phyloP scores from a whole-genome alignment of 1,284 basidiomycete species.

The Takashimella tepidaria region DNA sequence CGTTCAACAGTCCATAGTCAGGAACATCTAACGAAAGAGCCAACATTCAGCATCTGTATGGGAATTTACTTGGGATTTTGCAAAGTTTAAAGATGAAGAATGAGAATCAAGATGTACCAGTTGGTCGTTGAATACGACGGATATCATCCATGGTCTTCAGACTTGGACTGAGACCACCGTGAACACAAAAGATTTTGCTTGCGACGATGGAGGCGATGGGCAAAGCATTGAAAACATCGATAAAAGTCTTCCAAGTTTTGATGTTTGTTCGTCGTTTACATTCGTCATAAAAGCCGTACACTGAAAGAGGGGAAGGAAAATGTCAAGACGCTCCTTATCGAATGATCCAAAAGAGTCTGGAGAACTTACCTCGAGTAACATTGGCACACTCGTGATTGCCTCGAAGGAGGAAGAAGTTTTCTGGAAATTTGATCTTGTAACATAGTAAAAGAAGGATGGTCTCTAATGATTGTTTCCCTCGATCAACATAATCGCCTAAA shows the following conservation, averaged over 20 bases:
- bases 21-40: too few relatives aligned
- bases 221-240: conserved; percentile 98
- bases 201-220: conserved; percentile 98
- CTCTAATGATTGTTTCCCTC: conserved; percentile 97
- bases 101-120: conserved; percentile 45
- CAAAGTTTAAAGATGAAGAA: too few relatives aligned
- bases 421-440: conserved; percentile 99
- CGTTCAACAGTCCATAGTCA: conserved; percentile 97
- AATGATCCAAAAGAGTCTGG: not conserved
- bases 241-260: conserved; percentile 99
- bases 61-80: too few relatives aligned
- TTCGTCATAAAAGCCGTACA: conserved; percentile 99
- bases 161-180: conserved; percentile 96
- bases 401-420: conserved; percentile 97
- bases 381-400: conserved; percentile 99
- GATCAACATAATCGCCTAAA: conserved; percentile 96
- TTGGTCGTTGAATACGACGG: conserved; percentile 93
- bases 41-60: too few relatives aligned
- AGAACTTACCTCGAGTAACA: conserved; percentile 80
- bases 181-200: conserved; percentile 99
- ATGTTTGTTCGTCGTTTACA: conserved; percentile 99
- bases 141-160: conserved; percentile 99
- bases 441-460: conserved; percentile 94
- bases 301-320: conserved; percentile 54
- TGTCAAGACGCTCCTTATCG: not conserved